Percentiles rank a stretch among this genome's conserved stretches.
Evolutionary conservation across 23 red algal genomes (phyloP).

Genomic region (Gracilaria domingensis): DNA sequence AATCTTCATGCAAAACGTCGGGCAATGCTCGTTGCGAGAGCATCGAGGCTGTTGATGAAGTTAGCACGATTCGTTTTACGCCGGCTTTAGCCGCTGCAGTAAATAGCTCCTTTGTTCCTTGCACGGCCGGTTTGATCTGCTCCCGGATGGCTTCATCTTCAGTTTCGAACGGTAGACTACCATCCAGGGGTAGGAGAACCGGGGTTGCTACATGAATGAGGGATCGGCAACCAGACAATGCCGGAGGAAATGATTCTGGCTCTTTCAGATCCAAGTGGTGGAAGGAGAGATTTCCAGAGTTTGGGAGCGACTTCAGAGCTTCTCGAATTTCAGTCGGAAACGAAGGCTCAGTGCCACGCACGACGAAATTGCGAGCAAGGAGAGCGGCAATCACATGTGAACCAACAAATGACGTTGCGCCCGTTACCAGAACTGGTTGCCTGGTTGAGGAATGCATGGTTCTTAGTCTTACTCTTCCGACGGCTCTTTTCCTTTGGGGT

Average conservation of each 20-base stretch:
- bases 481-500: no score
- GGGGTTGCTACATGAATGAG: conserved; percentile 49
- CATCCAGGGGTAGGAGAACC: background rate
- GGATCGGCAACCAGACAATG: conserved; percentile 19
- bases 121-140: conserved; percentile 41
- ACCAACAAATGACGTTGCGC: conserved; percentile 23
- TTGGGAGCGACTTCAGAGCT: conserved; percentile 8
- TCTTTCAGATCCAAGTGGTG: background rate
- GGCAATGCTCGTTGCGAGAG: background rate
- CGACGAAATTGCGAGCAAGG: conserved; percentile 27
- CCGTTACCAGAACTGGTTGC: conserved; percentile 19
- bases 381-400: conserved; percentile 41
- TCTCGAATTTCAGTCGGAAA: background rate
- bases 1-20: conserved; percentile 16
- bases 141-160: conserved; percentile 24
- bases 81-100: conserved; percentile 32
- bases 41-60: conserved; percentile 45
- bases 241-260: background rate
- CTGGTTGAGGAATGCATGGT: background rate
- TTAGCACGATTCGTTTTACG: conserved; percentile 7
- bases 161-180: conserved; percentile 14
- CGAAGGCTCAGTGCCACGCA: conserved; percentile 5
- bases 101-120: conserved; percentile 26
- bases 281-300: conserved; percentile 18
- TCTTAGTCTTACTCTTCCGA: no score